Conservation (phyloP, 176 grass and related monocot genomes). For the Calamus simplicifolius region DNA sequence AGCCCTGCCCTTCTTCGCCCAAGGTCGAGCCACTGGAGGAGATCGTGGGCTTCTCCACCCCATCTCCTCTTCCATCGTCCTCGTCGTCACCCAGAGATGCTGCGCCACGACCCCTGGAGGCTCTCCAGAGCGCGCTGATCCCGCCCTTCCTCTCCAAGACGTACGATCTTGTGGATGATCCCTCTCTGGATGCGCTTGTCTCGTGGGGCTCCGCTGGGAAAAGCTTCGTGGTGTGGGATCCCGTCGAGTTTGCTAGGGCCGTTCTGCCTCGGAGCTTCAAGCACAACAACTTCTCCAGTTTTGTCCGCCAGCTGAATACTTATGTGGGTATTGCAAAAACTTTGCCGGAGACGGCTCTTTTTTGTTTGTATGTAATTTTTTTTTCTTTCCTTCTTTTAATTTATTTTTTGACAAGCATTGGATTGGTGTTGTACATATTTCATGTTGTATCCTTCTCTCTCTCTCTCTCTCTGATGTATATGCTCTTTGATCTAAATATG, state of each 20-base stretch:
- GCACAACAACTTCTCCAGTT: constrained; percentile 36
- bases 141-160: constrained; percentile 91
- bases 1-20: no score
- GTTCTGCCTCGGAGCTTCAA: constrained; percentile 76
- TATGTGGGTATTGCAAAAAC: constrained; percentile 31
- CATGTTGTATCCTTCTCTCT: no score
- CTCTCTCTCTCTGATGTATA: no score
- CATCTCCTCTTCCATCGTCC: no score
- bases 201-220: constrained; percentile 64
- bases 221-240: constrained; percentile 90
- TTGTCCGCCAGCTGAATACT: constrained; percentile 39
- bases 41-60: no score
- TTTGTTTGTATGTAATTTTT: constrained; percentile 12
- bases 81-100: no score
- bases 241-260: constrained; percentile 49
- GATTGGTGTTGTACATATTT: background rate
- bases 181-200: constrained; percentile 59
- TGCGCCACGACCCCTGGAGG: constrained; percentile 56
- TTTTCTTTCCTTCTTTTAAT: background rate
- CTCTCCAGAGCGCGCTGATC: constrained; percentile 49
- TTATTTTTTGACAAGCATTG: background rate
- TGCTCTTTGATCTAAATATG: no score
- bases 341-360: background rate
- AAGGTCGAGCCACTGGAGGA: no score
- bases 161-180: constrained; percentile 70